Percentiles rank a stretch among this genome's conserved stretches.
Evolutionary conservation across 2,329 filamentous ascomycete species (phyloP).

Genomic region (Aaosphaeria arxii): DNA sequence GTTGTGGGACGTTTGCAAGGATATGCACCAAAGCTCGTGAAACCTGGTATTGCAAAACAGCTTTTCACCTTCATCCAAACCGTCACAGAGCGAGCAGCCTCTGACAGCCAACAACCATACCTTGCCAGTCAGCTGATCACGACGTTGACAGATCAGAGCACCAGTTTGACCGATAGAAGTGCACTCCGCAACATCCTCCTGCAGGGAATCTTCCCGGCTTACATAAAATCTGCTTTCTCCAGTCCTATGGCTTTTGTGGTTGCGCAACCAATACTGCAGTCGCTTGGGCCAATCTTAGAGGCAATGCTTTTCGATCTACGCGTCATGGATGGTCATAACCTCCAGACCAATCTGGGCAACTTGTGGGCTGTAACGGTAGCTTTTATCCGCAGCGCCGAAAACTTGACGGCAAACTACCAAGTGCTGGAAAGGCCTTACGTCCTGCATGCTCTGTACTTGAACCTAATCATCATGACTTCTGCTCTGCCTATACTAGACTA

Average conservation of each 20-base stretch:
- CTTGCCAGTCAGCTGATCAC: constrained; percentile 53
- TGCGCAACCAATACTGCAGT: constrained; percentile 51
- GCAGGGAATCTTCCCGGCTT: constrained; percentile 55
- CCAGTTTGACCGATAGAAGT: constrained; percentile 37
- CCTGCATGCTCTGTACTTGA: constrained; percentile 36
- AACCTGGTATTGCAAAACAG: constrained; percentile 51
- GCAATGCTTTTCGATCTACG: constrained; percentile 47
- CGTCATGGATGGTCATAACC: constrained; percentile 37
- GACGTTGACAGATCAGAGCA: constrained; percentile 48
- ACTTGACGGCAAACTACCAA: constrained; percentile 31
- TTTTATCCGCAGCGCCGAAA: constrained; percentile 34
- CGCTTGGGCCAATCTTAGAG: constrained; percentile 42
- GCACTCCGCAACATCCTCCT: constrained; percentile 53
- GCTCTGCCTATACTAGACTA: constrained; percentile 47
- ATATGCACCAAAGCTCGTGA: constrained; percentile 54
- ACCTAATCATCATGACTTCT: constrained; percentile 42
- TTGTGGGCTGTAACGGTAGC: constrained; percentile 36
- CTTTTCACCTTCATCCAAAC: constrained; percentile 59
- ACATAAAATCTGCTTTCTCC: constrained; percentile 49
- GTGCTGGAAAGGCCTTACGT: constrained; percentile 38
- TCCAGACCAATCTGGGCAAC: constrained; percentile 37
- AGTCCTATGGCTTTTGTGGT: constrained; percentile 51
- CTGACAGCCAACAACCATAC: constrained; percentile 57
- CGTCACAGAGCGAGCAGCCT: constrained; percentile 56
- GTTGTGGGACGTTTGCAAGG: constrained; percentile 60